Conservation (phyloP, 148 eudicot genomes). For the Pharnaceum exiguum region DNA sequence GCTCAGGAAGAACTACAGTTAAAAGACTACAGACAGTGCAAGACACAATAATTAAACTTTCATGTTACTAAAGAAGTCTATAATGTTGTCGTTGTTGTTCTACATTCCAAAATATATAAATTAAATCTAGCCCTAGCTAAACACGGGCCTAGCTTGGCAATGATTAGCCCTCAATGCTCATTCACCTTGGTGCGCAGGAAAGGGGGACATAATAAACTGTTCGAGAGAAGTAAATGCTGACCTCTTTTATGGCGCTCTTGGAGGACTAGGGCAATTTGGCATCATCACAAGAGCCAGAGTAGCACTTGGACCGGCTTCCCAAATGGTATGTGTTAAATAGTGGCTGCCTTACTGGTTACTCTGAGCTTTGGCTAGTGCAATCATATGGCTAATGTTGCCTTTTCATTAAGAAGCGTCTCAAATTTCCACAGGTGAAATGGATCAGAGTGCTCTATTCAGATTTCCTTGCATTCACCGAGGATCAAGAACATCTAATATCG, state of each 20-base stretch:
- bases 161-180: neutral
- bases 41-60: no score
- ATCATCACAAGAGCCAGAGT: conserved; percentile 80
- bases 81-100: no score
- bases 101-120: no score
- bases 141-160: neutral
- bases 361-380: neutral
- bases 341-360: neutral
- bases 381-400: conserved; percentile 5
- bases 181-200: conserved; percentile 46
- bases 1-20: no score
- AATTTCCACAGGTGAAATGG: conserved; percentile 80
- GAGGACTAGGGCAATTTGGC: conserved; percentile 96
- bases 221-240: conserved; percentile 67
- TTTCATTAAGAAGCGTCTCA: conserved; percentile 6
- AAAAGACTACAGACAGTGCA: no score
- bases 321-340: conserved; percentile 36
- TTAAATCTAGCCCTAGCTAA: neutral
- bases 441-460: conserved; percentile 81
- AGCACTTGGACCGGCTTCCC: conserved; percentile 71
- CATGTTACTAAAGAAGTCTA: no score
- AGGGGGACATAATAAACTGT: conserved; percentile 65
- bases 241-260: conserved; percentile 81
- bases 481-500: conserved; percentile 84
- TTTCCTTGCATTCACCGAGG: conserved; percentile 59